A percentile compares a stretch with the other conserved stretches of the same genome.
phyloP scores from a whole-genome alignment of 768 basidiomycete genomes.

The Panaeolus cyanescens region DNA sequence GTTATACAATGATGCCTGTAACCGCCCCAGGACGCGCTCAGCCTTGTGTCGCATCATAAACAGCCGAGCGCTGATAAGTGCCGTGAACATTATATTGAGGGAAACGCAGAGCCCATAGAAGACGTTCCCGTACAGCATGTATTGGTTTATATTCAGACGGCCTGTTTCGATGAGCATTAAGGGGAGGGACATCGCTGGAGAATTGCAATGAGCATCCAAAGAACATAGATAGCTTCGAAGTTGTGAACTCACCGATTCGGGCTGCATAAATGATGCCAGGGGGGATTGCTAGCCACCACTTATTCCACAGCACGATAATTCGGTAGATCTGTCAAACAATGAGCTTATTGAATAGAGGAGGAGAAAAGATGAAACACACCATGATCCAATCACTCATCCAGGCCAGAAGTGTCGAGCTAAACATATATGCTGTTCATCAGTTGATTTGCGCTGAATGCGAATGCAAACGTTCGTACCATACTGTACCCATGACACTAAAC shows the following conservation, averaged over 20 bases:
- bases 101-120: conserved; percentile 31
- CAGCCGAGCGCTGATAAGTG: conserved; percentile 30
- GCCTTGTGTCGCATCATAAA: conserved; percentile 32
- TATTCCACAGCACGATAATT: conserved; percentile 33
- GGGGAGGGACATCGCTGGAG: conserved; percentile 34
- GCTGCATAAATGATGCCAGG: conserved; percentile 32
- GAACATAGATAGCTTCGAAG: neutral
- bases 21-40: conserved; percentile 33
- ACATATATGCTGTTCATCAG: neutral
- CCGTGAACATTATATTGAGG: conserved; percentile 32
- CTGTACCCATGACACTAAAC: conserved; percentile 31
- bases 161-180: conserved; percentile 26
- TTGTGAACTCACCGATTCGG: conserved; percentile 27
- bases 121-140: conserved; percentile 18
- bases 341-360: neutral
- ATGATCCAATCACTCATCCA: conserved; percentile 40
- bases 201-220: neutral
- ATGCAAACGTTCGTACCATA: conserved; percentile 35
- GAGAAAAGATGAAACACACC: conserved; percentile 17
- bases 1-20: conserved; percentile 39
- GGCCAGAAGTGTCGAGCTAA: conserved; percentile 30
- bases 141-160: conserved; percentile 8
- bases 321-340: conserved; percentile 31
- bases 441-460: too few species aligned
- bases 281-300: conserved; percentile 27